These are phyloP conservation scores for Zygnema circumcarinatum DNA, from an alignment of 139 green algal genomes.

Conservation along the genomic window DNA sequence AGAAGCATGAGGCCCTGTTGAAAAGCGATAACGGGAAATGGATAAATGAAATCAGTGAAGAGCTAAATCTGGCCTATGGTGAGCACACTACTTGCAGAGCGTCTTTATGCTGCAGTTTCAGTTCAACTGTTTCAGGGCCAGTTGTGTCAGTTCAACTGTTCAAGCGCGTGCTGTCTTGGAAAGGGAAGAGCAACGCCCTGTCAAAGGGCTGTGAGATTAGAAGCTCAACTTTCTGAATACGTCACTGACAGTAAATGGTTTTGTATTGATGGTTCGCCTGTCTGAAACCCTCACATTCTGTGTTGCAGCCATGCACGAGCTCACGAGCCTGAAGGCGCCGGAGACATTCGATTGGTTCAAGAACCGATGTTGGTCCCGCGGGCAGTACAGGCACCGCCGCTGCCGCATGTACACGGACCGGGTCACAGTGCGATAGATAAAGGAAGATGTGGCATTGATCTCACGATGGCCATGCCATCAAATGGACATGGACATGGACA, in stretches of 20 bases:
- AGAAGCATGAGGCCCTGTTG: background rate
- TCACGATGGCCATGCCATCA: no score
- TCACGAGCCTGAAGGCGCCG: constrained; percentile 25
- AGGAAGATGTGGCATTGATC: no score
- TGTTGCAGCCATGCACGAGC: constrained; percentile 22
- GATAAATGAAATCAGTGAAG: constrained; percentile 10
- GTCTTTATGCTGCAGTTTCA: background rate
- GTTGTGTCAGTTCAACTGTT: no score
- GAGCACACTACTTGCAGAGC: background rate
- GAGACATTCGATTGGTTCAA: constrained; percentile 35
- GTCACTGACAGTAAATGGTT: no score
- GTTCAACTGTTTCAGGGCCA: no score
- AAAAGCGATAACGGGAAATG: background rate
- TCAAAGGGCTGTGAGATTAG: background rate
- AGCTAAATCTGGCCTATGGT: constrained; percentile 41
- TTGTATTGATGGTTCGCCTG: no score
- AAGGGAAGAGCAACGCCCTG: background rate
- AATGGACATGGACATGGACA: no score
- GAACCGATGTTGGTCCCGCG: background rate
- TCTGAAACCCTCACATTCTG: no score
- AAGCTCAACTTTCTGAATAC: background rate
- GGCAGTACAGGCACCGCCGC: background rate
- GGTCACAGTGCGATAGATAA: background rate
- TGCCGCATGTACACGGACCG: background rate
- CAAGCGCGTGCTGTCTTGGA: no score